Percentiles rank a stretch among this genome's conserved stretches.
Conservation (phyloP, 2,329 filamentous ascomycete species). For the Phoma sp. region DNA sequence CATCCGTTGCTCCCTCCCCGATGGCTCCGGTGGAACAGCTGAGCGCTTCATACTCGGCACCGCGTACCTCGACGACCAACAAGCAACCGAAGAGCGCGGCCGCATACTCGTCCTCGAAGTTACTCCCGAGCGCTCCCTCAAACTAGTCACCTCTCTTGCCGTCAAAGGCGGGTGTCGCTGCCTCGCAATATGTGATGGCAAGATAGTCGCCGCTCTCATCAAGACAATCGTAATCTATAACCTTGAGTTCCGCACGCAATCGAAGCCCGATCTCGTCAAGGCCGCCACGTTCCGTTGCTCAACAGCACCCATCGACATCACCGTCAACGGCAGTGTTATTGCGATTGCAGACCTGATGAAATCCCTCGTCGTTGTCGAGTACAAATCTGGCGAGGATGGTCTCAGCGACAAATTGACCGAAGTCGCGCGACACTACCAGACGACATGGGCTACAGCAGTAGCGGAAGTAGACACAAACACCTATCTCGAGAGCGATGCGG, state of each 20-base stretch:
- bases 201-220: slow-evolving; percentile 84
- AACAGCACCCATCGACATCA: slow-evolving; percentile 83
- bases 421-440: slow-evolving; percentile 80
- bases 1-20: slow-evolving; percentile 75
- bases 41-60: slow-evolving; percentile 95
- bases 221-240: slow-evolving; percentile 77
- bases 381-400: slow-evolving; percentile 64
- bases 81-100: slow-evolving; percentile 64
- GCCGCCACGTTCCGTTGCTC: slow-evolving; percentile 79
- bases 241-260: slow-evolving; percentile 61
- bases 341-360: slow-evolving; percentile 95
- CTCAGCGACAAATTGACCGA: slow-evolving; percentile 72
- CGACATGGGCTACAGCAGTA: slow-evolving; percentile 82
- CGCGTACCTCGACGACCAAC: slow-evolving; percentile 73
- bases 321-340: slow-evolving; percentile 76
- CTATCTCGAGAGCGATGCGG: slow-evolving; percentile 84
- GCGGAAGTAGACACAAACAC: slow-evolving; percentile 74
- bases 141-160: slow-evolving; percentile 71
- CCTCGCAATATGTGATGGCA: slow-evolving; percentile 73
- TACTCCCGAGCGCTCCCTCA: slow-evolving; percentile 75
- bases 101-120: slow-evolving; percentile 87
- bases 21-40: slow-evolving; percentile 61
- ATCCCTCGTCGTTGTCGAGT: slow-evolving; percentile 81
- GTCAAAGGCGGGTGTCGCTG: slow-evolving; percentile 84
- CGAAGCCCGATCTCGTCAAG: slow-evolving; percentile 68